phyloP scores from a whole-genome alignment of 345 rosid genomes.

The Salix dunnii region DNA sequence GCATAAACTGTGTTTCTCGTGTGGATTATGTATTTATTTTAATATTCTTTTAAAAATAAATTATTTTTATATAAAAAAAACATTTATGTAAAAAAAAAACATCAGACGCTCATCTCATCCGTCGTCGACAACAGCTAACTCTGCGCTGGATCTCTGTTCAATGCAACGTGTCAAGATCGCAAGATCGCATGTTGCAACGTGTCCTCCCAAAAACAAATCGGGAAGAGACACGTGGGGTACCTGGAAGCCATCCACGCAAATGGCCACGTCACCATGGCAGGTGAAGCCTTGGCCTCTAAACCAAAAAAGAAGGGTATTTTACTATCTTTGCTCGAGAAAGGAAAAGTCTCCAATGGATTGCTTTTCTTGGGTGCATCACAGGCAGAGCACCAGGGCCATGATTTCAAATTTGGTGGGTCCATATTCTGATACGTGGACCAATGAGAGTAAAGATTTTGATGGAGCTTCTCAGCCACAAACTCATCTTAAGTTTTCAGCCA shows the following conservation, averaged over 20 bases:
- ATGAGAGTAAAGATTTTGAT: conserved; percentile 38
- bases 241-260: neutral
- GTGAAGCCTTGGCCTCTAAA: too few relatives aligned
- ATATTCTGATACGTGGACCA: conserved; percentile 21
- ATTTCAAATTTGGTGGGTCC: conserved; percentile 7
- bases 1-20: neutral
- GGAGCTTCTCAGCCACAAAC: conserved; percentile 43
- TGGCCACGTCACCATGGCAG: neutral
- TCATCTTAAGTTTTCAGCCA: conserved; percentile 37
- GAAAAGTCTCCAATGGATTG: too few relatives aligned
- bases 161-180: neutral
- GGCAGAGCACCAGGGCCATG: neutral
- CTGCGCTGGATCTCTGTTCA: neutral
- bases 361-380: neutral
- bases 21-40: too few relatives aligned
- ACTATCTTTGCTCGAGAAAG: too few relatives aligned
- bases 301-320: too few relatives aligned
- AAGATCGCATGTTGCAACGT: neutral
- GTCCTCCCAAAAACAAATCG: neutral
- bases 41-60: too few relatives aligned
- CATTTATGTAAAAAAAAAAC: too few relatives aligned
- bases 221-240: neutral
- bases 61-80: too few relatives aligned
- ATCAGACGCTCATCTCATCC: too few relatives aligned
- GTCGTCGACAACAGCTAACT: neutral